A percentile compares a stretch with the other conserved stretches of the same genome.
Conservation (phyloP, 768 basidiomycete species). For the Rhizopogon vinicolor region DNA sequence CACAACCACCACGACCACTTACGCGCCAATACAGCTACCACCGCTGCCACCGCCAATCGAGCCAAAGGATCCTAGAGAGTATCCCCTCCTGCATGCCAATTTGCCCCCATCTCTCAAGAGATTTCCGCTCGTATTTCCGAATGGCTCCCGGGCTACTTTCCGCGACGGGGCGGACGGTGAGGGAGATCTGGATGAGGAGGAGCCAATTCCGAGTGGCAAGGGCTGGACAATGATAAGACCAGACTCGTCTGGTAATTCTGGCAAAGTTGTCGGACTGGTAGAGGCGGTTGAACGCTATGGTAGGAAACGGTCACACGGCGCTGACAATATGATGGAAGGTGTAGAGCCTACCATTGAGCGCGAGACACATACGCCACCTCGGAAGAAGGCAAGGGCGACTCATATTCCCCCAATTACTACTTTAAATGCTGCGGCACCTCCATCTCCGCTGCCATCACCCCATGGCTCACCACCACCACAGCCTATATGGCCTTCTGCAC, state of each 20-base stretch:
- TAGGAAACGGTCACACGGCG: conserved; percentile 50
- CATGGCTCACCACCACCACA: conserved; percentile 79
- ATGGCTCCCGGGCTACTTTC: conserved; percentile 77
- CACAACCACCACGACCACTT: conserved; percentile 87
- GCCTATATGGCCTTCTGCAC: conserved; percentile 74
- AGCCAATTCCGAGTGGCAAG: conserved; percentile 55
- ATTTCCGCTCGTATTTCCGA: conserved; percentile 78
- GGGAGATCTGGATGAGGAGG: conserved; percentile 68
- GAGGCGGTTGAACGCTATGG: conserved; percentile 85
- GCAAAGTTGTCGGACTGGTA: conserved; percentile 55
- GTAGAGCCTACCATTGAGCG: conserved; percentile 54
- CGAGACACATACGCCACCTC: conserved; percentile 46
- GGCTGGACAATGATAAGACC: conserved; percentile 76
- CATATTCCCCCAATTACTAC: conserved; percentile 58
- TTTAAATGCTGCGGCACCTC: conserved; percentile 70
- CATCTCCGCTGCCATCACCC: conserved; percentile 81
- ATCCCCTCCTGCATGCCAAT: conserved; percentile 71
- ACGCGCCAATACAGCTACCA: conserved; percentile 83
- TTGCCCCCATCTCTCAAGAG: conserved; percentile 69
- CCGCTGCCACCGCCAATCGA: conserved; percentile 64
- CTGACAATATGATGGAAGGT: conserved; percentile 67
- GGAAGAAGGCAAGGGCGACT: conserved; percentile 73
- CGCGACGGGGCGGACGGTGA: conserved; percentile 62
- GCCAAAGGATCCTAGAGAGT: conserved; percentile 75
- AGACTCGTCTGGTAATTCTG: conserved; percentile 50